Evolutionary conservation across 1,139 yeast genomes (phyloP).

Genomic region (Saccharomyces hybrid): DNA sequence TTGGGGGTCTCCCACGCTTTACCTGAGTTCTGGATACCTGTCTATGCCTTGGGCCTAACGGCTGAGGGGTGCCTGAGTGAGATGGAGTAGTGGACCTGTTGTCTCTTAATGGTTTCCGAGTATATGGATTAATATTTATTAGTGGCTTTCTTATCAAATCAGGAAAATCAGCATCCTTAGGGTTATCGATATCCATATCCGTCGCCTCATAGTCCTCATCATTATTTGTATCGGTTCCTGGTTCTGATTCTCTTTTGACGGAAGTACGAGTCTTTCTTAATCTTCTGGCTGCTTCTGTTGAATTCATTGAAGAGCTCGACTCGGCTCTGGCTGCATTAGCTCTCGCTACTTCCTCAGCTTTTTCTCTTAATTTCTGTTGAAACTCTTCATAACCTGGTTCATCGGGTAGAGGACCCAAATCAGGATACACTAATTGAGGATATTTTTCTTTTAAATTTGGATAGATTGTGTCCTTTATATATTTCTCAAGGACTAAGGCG

Average conservation of each 20-base stretch:
- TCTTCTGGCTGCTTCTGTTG: constrained; percentile 5
- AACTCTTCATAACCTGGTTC: constrained; percentile 26
- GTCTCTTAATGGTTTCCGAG: neutral
- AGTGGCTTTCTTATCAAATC: neutral
- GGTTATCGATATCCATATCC: constrained; percentile 31
- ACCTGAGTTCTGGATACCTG: constrained; percentile 30
- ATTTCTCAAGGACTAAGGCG: constrained; percentile 63
- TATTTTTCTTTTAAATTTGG: constrained; percentile 41
- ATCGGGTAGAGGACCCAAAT: constrained; percentile 66
- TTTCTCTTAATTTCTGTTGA: constrained; percentile 4
- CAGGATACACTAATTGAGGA: constrained; percentile 50
- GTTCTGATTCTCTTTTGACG: neutral
- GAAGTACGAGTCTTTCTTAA: neutral
- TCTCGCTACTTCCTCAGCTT: constrained; percentile 4
- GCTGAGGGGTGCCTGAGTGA: constrained; percentile 21
- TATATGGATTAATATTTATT: neutral
- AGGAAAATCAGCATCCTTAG: neutral
- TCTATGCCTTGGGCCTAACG: constrained; percentile 18
- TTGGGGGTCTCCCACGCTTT: constrained; percentile 87
- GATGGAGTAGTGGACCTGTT: constrained; percentile 4
- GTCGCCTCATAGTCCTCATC: constrained; percentile 22
- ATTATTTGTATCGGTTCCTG: constrained; percentile 19
- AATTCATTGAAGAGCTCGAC: constrained; percentile 5
- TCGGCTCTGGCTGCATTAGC: constrained; percentile 1
- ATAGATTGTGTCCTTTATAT: constrained; percentile 45